A percentile compares a stretch with the other conserved stretches of the same genome.
These are phyloP conservation scores for Discostella stelligeroides DNA, from an alignment of 108 stramenopile genomes.

Conservation along the genomic window DNA sequence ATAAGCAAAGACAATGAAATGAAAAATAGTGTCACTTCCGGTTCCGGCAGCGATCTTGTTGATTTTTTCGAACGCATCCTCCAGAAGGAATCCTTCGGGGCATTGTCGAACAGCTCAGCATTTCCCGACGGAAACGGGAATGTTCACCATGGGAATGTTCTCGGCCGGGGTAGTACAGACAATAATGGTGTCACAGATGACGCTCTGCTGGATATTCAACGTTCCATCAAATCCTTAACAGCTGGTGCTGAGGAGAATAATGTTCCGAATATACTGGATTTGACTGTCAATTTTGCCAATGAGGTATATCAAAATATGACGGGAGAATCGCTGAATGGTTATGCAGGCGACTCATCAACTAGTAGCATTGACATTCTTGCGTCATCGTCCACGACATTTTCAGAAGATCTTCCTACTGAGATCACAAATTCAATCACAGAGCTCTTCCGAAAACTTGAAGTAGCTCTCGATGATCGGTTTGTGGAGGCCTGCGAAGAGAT, in stretches of 20 bases:
- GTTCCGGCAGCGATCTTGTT: slow-evolving; percentile 17
- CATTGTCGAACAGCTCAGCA: background rate
- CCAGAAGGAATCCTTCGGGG: slow-evolving; percentile 28
- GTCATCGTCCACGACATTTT: slow-evolving; percentile 24
- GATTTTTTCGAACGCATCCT: slow-evolving; percentile 41
- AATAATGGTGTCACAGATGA: slow-evolving; percentile 9
- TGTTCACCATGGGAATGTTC: background rate
- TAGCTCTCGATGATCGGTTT: slow-evolving; percentile 44
- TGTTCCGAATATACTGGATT: slow-evolving; percentile 40
- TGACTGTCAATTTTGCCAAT: slow-evolving; percentile 50
- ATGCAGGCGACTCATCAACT: background rate
- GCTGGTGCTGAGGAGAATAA: slow-evolving; percentile 20
- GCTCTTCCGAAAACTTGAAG: slow-evolving; percentile 42
- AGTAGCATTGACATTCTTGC: slow-evolving; percentile 33
- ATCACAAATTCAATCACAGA: slow-evolving; percentile 44
- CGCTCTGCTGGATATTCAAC: slow-evolving; percentile 39
- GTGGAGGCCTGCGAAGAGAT: slow-evolving; percentile 46
- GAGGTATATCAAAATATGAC: slow-evolving; percentile 40
- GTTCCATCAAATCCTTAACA: slow-evolving; percentile 38
- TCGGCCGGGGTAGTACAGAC: no score
- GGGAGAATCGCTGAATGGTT: background rate
- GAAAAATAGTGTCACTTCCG: slow-evolving; percentile 14
- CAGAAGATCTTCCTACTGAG: slow-evolving; percentile 41
- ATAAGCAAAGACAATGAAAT: slow-evolving; percentile 1
- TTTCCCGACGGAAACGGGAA: background rate